These are phyloP conservation scores for Prunus mira DNA, from an alignment of 306 rosid genomes.

Conservation along the genomic window DNA sequence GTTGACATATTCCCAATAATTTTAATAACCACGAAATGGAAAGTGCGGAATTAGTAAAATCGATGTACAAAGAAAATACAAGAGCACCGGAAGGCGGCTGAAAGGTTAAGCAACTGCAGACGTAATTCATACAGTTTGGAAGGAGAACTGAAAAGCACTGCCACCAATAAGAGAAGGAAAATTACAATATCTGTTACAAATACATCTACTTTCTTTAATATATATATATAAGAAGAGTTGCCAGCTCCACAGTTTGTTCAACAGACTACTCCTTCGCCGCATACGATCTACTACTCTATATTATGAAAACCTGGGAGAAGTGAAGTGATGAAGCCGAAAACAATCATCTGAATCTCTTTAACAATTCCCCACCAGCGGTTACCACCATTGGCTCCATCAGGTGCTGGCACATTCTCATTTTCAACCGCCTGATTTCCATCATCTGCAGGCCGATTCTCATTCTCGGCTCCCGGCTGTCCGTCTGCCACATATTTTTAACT, in stretches of 20 bases:
- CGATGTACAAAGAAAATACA: not conserved
- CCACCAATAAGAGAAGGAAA: not conserved
- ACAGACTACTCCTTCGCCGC: slow-evolving; percentile 4
- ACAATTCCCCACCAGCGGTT: slow-evolving; percentile 94
- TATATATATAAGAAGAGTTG: not conserved
- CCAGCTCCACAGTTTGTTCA: slow-evolving; percentile 6
- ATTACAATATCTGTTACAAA: not conserved
- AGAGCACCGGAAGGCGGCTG: too few relatives aligned
- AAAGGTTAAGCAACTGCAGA: slow-evolving; percentile 1
- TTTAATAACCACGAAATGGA: not conserved
- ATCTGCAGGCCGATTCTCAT: slow-evolving; percentile 50
- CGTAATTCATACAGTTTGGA: not conserved
- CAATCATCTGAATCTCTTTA: slow-evolving; percentile 90
- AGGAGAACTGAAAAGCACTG: not conserved
- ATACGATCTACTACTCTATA: slow-evolving; percentile 56
- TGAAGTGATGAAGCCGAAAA: slow-evolving; percentile 91
- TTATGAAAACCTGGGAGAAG: slow-evolving; percentile 96
- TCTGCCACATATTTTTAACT: slow-evolving; percentile 35
- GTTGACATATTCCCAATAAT: not conserved
- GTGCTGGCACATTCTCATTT: slow-evolving; percentile 59
- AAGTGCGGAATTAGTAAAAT: not conserved
- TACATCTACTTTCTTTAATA: not conserved
- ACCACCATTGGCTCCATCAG: slow-evolving; percentile 58
- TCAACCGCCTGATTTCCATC: slow-evolving; percentile 46
- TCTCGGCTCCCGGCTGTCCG: slow-evolving; percentile 55